A percentile compares a stretch with the other conserved stretches of the same genome.
Evolutionary conservation across 805 yeast genomes (phyloP).

Genomic region (Metschnikowia anglica): DNA sequence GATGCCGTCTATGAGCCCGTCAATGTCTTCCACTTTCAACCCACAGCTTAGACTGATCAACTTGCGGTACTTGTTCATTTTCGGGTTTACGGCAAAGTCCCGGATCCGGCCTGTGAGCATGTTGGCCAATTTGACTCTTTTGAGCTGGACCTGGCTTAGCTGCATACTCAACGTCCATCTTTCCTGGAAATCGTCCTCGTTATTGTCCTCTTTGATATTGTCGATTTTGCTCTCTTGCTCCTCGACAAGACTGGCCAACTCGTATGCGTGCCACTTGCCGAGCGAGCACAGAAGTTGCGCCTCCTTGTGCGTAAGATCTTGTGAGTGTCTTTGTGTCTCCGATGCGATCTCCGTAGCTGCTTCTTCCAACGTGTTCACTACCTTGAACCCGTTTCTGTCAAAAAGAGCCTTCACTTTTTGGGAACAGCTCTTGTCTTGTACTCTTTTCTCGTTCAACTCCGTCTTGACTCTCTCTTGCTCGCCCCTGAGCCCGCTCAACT

Average conservation of each 20-base stretch:
- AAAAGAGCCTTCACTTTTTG: slow-evolving; percentile 27
- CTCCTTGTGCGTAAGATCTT: slow-evolving; percentile 14
- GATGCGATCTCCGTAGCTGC: slow-evolving; percentile 25
- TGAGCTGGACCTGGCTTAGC: slow-evolving; percentile 53
- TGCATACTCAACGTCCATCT: slow-evolving; percentile 20
- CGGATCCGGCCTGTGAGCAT: slow-evolving; percentile 49
- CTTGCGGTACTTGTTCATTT: slow-evolving; percentile 73
- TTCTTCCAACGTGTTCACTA: slow-evolving; percentile 26
- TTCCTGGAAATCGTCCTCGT: not conserved
- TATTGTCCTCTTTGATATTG: not conserved
- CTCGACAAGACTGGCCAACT: slow-evolving; percentile 44
- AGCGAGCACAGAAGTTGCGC: slow-evolving; percentile 13
- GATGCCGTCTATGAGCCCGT: slow-evolving; percentile 78
- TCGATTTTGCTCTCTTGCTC: slow-evolving; percentile 26
- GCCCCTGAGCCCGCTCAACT: slow-evolving; percentile 41
- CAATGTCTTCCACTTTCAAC: slow-evolving; percentile 73
- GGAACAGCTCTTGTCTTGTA: slow-evolving; percentile 36
- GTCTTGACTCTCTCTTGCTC: slow-evolving; percentile 24
- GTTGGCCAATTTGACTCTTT: slow-evolving; percentile 43
- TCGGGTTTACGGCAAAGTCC: slow-evolving; percentile 47
- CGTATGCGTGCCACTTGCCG: slow-evolving; percentile 38
- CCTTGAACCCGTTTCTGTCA: slow-evolving; percentile 31
- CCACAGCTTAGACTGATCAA: slow-evolving; percentile 78
- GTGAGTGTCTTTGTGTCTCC: slow-evolving; percentile 16
- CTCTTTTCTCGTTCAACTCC: slow-evolving; percentile 53